phyloP scores from a whole-genome alignment of 2,329 filamentous ascomycete genomes.

The Penicillium thymicola region DNA sequence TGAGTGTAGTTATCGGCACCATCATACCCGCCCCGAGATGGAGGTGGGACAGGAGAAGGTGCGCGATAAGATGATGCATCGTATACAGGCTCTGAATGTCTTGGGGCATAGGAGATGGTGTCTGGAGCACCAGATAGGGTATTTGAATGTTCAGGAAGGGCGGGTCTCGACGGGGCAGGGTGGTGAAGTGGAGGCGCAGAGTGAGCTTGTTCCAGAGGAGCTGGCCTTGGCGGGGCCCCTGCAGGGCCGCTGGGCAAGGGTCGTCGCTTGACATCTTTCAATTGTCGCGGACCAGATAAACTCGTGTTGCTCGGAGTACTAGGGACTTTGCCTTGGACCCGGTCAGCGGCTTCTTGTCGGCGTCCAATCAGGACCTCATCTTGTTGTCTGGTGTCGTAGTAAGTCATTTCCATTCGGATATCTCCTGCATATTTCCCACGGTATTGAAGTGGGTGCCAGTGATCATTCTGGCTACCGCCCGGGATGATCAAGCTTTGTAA shows the following conservation, averaged over 20 bases:
- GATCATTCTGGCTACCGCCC: constrained; percentile 88
- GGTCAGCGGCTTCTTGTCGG: constrained; percentile 45
- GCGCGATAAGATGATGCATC: constrained; percentile 44
- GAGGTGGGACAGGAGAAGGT: constrained; percentile 12
- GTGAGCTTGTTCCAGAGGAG: constrained; percentile 24
- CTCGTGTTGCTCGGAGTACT: constrained; percentile 24
- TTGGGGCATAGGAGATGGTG: constrained; percentile 74
- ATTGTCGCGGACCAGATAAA: constrained; percentile 49
- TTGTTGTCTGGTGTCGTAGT: constrained; percentile 85
- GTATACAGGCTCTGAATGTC: constrained; percentile 59
- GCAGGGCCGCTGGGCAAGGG: constrained; percentile 79
- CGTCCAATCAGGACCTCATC: constrained; percentile 64
- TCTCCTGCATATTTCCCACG: constrained; percentile 95
- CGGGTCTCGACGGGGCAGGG: constrained; percentile 21
- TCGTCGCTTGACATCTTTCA: constrained; percentile 71
- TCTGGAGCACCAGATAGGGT: constrained; percentile 54
- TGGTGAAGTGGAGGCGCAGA: constrained; percentile 22
- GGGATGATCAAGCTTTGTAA: constrained; percentile 75
- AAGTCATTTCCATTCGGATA: constrained; percentile 91
- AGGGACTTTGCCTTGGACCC: constrained; percentile 29
- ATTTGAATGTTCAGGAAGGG: constrained; percentile 25
- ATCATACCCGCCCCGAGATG: constrained; percentile 26
- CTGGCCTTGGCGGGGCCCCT: constrained; percentile 35
- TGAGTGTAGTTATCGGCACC: constrained; percentile 30
- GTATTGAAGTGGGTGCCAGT: constrained; percentile 85